Percentiles rank a stretch among this genome's conserved stretches.
Evolutionary conservation across 306 rosid species (phyloP).

Genomic region (Adenanthera pavonina): DNA sequence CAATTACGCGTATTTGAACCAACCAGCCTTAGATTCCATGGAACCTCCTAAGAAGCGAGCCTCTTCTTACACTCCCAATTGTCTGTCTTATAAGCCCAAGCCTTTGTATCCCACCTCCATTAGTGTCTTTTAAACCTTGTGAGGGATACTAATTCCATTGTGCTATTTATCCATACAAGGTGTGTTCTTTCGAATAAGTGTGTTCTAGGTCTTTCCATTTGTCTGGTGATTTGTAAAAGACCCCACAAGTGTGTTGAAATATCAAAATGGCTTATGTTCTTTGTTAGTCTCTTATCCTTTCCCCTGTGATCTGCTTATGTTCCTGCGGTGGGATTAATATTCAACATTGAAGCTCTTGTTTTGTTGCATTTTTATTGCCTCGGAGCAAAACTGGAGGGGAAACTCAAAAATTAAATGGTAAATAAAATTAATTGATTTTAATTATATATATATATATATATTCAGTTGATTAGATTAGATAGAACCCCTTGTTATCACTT

Average conservation of each 20-base stretch:
- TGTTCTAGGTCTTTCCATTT: conserved; percentile 13
- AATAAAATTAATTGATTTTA: neutral
- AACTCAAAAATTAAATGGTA: neutral
- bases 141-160: neutral
- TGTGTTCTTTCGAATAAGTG: neutral
- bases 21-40: conserved; percentile 64
- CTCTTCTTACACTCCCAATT: conserved; percentile 63
- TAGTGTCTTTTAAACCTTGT: conserved; percentile 62
- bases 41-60: conserved; percentile 59
- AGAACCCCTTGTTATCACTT: neutral
- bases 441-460: no score
- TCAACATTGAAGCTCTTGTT: neutral
- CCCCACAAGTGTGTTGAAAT: neutral
- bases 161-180: conserved; percentile 36
- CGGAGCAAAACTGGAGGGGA: no score
- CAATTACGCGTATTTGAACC: conserved; percentile 85
- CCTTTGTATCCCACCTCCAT: conserved; percentile 68
- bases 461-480: neutral
- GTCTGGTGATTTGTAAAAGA: conserved; percentile 12
- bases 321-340: neutral
- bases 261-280: neutral
- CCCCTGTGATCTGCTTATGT: neutral
- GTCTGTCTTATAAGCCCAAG: conserved; percentile 48
- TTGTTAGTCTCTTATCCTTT: neutral
- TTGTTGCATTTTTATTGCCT: neutral